Conservation (phyloP, 1,284 basidiomycete genomes). For the Irpex rosettiformis region DNA sequence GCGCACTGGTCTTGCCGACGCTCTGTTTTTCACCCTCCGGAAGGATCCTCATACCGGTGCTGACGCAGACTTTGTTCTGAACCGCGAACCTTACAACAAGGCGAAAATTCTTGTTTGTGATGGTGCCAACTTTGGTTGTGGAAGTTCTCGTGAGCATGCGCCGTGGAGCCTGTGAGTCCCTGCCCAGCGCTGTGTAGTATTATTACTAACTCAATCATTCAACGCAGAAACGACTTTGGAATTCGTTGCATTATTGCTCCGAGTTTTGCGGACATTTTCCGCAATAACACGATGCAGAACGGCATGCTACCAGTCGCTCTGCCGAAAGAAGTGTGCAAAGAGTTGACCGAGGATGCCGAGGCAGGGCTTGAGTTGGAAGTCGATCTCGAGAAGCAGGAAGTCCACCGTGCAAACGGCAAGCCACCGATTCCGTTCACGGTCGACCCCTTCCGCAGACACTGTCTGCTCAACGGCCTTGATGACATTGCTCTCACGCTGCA, state of each 20-base stretch:
- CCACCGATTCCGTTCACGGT: slow-evolving; percentile 72
- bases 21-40: slow-evolving; percentile 84
- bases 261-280: slow-evolving; percentile 94
- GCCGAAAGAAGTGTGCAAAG: slow-evolving; percentile 73
- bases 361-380: slow-evolving; percentile 82
- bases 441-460: slow-evolving; percentile 88
- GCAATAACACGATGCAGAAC: slow-evolving; percentile 92
- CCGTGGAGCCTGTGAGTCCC: slow-evolving; percentile 85
- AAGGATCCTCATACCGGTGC: slow-evolving; percentile 78
- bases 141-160: slow-evolving; percentile 92
- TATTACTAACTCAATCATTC: neutral
- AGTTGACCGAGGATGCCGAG: slow-evolving; percentile 79
- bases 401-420: slow-evolving; percentile 76
- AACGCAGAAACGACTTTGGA: slow-evolving; percentile 85
- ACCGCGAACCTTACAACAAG: slow-evolving; percentile 78
- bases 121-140: slow-evolving; percentile 93
- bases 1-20: slow-evolving; percentile 88
- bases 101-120: slow-evolving; percentile 87
- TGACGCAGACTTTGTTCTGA: slow-evolving; percentile 87
- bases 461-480: slow-evolving; percentile 90
- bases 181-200: slow-evolving; percentile 2
- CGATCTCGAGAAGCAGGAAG: slow-evolving; percentile 86
- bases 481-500: slow-evolving; percentile 92
- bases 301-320: slow-evolving; percentile 89
- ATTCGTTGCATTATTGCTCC: slow-evolving; percentile 92